A percentile compares a stretch with the other conserved stretches of the same genome.
phyloP scores from a whole-genome alignment of 148 eudicot species.

The Chenopodium formosanum region DNA sequence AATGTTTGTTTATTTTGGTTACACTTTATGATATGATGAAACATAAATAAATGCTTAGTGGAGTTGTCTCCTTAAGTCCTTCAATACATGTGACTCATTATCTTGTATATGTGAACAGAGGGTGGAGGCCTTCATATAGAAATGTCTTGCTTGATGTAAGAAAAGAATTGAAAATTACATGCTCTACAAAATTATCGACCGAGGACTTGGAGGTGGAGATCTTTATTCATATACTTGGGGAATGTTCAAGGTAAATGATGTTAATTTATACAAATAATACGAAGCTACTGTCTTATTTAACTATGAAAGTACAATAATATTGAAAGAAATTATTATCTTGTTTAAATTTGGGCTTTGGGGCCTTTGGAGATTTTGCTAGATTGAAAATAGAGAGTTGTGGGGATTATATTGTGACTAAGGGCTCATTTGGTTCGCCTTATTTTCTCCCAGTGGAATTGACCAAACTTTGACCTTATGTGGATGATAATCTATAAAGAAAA shows the following conservation, averaged over 20 bases:
- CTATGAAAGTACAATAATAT: neutral
- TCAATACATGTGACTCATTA: neutral
- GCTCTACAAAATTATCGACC: slow-evolving; percentile 71
- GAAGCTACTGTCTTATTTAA: neutral
- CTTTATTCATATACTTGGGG: slow-evolving; percentile 71
- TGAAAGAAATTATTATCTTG: neutral
- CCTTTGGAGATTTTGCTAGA: neutral
- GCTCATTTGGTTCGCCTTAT: no score
- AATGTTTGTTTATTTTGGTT: neutral
- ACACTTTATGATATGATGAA: neutral
- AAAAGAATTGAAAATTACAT: slow-evolving; percentile 65
- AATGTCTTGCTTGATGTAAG: slow-evolving; percentile 76
- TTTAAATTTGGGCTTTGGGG: neutral
- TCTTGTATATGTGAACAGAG: slow-evolving; percentile 44
- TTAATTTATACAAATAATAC: neutral
- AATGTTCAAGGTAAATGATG: slow-evolving; percentile 61
- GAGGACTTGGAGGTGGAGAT: slow-evolving; percentile 91
- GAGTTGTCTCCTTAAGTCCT: neutral
- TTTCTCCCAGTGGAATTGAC: no score
- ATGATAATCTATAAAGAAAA: no score
- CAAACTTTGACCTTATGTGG: no score
- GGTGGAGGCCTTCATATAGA: slow-evolving; percentile 95
- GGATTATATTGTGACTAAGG: neutral
- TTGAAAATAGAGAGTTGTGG: neutral
- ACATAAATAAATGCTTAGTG: neutral